Percentiles rank a stretch among this genome's conserved stretches.
These are phyloP conservation scores for Przewalskia tangutica DNA, from an alignment of 257 asterid genomes.

Conservation along the genomic window DNA sequence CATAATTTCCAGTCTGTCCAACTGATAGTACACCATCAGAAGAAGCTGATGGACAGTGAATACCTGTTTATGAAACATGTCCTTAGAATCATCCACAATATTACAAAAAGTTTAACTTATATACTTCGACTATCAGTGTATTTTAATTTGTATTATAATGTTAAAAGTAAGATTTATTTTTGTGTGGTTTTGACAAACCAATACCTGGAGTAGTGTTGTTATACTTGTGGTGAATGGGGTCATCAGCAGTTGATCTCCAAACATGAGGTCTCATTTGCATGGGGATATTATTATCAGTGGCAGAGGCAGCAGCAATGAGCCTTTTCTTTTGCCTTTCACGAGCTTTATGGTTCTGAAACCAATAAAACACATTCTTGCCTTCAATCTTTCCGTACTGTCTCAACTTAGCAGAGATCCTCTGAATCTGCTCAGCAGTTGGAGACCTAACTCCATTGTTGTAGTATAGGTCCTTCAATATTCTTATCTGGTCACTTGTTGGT, in stretches of 20 bases:
- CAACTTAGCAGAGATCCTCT: conserved; percentile 78
- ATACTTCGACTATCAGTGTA: neutral
- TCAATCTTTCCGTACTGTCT: conserved; percentile 96
- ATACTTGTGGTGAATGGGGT: conserved; percentile 31
- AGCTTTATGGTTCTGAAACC: conserved; percentile 99
- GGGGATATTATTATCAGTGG: neutral
- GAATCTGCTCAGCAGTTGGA: conserved; percentile 90
- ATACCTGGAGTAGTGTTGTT: neutral
- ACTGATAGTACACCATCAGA: conserved; percentile 21
- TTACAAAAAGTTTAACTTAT: neutral
- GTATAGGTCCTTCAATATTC: conserved; percentile 87
- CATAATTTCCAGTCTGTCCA: conserved; percentile 35
- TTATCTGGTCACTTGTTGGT: conserved; percentile 83
- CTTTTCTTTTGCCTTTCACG: conserved; percentile 95
- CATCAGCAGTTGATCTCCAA: conserved; percentile 12
- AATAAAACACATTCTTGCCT: conserved; percentile 91
- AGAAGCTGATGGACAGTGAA: conserved; percentile 43
- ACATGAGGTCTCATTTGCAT: conserved; percentile 13
- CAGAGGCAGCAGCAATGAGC: conserved; percentile 32
- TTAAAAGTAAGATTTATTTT: neutral
- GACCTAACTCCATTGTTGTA: conserved; percentile 95
- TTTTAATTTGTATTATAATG: too few relatives aligned
- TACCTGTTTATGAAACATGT: conserved; percentile 17
- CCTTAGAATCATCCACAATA: neutral
- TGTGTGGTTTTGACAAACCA: neutral